phyloP scores from a whole-genome alignment of 345 rosid genomes.

The Salix koriyanagi region DNA sequence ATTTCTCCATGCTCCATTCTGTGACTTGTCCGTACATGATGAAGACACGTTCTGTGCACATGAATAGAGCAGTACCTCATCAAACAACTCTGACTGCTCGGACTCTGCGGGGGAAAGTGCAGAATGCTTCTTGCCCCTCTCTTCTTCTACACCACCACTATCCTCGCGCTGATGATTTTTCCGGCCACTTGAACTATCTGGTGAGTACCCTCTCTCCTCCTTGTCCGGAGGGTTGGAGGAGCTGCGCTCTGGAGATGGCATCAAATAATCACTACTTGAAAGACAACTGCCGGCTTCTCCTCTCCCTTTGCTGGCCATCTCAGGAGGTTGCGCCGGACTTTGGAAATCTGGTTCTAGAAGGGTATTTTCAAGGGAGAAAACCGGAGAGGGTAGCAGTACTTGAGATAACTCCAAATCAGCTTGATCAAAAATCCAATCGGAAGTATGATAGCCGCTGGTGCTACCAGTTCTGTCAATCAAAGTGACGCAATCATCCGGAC shows the following conservation, averaged over 20 bases:
- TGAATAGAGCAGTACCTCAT: conserved; percentile 39
- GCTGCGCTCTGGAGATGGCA: not conserved
- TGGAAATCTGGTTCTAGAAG: not conserved
- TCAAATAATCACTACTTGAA: not conserved
- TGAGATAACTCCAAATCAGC: not conserved
- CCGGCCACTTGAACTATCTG: conserved; percentile 32
- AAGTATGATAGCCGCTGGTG: not conserved
- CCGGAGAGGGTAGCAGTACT: not conserved
- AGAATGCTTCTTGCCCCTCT: conserved; percentile 51
- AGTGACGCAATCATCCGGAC: not conserved
- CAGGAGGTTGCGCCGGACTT: not conserved
- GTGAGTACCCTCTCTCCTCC: not conserved
- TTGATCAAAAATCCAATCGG: conserved; percentile 9
- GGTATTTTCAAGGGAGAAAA: not conserved
- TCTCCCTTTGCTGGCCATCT: not conserved
- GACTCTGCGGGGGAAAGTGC: conserved; percentile 35
- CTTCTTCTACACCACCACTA: conserved; percentile 23
- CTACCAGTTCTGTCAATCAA: not conserved
- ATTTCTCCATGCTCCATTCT: conserved; percentile 24
- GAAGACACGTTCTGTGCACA: conserved; percentile 18
- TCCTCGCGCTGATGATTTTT: conserved; percentile 33
- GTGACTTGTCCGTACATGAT: conserved; percentile 25
- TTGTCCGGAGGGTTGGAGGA: not conserved
- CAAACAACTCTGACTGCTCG: conserved; percentile 44
- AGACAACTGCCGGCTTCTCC: not conserved